These are phyloP conservation scores for Rhodotorula sp. DNA, from an alignment of 1,284 basidiomycete genomes.

Conservation along the genomic window DNA sequence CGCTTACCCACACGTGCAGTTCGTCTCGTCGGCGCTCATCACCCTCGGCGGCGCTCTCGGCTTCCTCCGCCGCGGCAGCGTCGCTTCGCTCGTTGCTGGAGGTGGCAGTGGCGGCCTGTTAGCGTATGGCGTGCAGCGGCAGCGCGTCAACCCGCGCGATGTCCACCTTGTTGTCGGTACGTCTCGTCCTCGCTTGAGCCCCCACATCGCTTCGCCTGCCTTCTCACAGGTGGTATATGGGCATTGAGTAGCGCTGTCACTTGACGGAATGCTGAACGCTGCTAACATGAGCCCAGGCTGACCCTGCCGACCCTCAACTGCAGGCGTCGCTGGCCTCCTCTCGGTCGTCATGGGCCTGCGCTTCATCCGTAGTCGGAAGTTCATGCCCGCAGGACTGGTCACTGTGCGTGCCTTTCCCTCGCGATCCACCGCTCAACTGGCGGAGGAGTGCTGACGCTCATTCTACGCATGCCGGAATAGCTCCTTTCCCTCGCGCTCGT, in stretches of 20 bases:
- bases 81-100: slow-evolving; percentile 32
- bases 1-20: slow-evolving; percentile 6
- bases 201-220: not conserved
- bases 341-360: slow-evolving; percentile 26
- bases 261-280: too few species aligned
- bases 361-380: slow-evolving; percentile 15
- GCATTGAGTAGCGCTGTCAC: too few species aligned
- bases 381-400: slow-evolving; percentile 40
- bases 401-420: slow-evolving; percentile 1
- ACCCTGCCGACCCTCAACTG: not conserved
- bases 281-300: not conserved
- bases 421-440: too few species aligned
- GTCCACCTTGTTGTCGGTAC: slow-evolving; percentile 18
- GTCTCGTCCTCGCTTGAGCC: not conserved
- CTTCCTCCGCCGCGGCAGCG: slow-evolving; percentile 21
- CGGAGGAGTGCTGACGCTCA: not conserved
- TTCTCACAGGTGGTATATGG: not conserved
- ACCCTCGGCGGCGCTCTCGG: slow-evolving; percentile 31
- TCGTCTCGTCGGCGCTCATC: slow-evolving; percentile 22
- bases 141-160: slow-evolving; percentile 1
- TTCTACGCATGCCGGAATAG: not conserved
- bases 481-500: slow-evolving; percentile 6
- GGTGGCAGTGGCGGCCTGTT: slow-evolving; percentile 18
- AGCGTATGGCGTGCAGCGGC: slow-evolving; percentile 15
- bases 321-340: slow-evolving; percentile 26